These are phyloP conservation scores for Exophiala aquamarina DNA, from an alignment of 2,329 filamentous ascomycete species.

Conservation along the genomic window DNA sequence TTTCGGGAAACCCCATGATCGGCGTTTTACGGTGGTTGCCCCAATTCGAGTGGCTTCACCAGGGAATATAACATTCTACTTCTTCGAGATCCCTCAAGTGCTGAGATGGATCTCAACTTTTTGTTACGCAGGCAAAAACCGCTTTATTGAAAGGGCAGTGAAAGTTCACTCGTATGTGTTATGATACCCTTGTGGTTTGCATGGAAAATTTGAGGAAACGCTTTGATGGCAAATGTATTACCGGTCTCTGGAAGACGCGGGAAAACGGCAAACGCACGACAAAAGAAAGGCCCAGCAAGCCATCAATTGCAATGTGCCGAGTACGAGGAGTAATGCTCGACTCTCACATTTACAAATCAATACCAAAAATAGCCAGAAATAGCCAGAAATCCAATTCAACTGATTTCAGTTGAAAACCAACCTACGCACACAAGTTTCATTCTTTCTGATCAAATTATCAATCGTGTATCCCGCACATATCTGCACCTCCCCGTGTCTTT, in stretches of 20 bases:
- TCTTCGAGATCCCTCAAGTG: conserved; percentile 28
- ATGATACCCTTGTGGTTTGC: conserved; percentile 24
- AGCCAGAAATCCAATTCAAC: no score
- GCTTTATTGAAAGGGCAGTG: conserved; percentile 7
- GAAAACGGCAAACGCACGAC: neutral
- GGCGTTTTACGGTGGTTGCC: neutral
- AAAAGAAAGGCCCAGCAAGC: no score
- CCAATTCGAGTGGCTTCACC: neutral
- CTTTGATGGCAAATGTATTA: conserved; percentile 4
- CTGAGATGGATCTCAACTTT: conserved; percentile 26
- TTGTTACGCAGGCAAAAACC: neutral
- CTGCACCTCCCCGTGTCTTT: no score
- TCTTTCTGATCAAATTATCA: no score
- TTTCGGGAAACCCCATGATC: neutral
- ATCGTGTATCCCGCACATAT: no score
- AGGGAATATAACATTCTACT: conserved; percentile 1
- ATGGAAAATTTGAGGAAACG: conserved; percentile 17
- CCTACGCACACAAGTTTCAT: no score
- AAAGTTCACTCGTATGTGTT: conserved; percentile 13
- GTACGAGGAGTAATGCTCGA: no score
- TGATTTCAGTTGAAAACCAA: no score
- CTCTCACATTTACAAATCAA: no score
- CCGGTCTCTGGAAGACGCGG: conserved; percentile 25
- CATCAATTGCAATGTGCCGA: no score
- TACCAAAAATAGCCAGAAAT: no score